Evolutionary conservation across 2,329 filamentous ascomycete species (phyloP).

Genomic region (Pseudogymnoascus destructans): DNA sequence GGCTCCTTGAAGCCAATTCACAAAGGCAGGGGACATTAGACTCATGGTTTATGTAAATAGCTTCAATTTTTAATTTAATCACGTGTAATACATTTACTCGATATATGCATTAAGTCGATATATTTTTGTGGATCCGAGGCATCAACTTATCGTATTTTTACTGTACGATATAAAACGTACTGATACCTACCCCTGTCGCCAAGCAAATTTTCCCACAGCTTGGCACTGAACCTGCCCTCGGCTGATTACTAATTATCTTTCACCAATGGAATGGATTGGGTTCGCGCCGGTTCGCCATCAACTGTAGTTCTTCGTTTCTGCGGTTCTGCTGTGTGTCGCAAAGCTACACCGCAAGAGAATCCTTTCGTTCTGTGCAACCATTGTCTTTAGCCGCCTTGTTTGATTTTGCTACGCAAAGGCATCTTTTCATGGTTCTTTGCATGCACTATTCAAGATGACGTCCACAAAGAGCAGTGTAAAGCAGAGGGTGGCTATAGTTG

Average conservation of each 20-base stretch:
- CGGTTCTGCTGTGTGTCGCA: neutral
- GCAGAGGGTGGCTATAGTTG: conserved; percentile 32
- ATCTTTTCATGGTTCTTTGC: conserved; percentile 1
- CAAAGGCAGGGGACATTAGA: no score
- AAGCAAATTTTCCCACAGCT: neutral
- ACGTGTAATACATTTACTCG: no score
- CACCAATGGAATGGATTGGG: neutral
- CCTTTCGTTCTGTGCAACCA: neutral
- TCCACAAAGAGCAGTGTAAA: conserved; percentile 8
- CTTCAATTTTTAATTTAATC: no score
- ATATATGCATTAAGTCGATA: no score
- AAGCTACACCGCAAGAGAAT: neutral
- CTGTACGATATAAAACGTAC: neutral
- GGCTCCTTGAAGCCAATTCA: no score
- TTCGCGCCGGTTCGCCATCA: neutral
- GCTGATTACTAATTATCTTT: neutral
- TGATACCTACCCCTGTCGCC: neutral
- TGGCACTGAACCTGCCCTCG: neutral
- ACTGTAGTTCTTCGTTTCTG: neutral
- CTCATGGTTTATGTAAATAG: no score
- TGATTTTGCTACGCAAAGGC: neutral
- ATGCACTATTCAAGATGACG: conserved; percentile 1
- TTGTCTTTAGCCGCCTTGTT: neutral
- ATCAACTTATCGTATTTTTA: no score
- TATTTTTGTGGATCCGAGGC: no score